phyloP scores from a whole-genome alignment of 2,329 filamentous ascomycete species.

The Coniochaeta ligniaria region DNA sequence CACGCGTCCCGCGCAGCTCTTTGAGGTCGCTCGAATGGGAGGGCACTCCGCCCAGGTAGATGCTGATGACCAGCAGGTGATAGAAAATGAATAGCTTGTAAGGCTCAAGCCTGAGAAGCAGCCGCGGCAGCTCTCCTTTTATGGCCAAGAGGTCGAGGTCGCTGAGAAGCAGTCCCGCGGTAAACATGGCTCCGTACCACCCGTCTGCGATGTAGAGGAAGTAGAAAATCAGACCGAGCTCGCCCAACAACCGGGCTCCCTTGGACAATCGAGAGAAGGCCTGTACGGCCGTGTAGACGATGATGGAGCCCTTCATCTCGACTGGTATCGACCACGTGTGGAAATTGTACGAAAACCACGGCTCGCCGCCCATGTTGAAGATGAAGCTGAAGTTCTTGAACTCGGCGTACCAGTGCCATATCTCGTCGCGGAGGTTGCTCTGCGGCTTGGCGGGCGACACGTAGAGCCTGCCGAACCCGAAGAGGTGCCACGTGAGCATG shows the following conservation, averaged over 20 bases:
- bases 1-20: constrained; percentile 42
- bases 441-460: constrained; percentile 27
- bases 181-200: constrained; percentile 50
- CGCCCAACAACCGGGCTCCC: constrained; percentile 46
- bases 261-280: constrained; percentile 48
- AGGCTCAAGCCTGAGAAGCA: constrained; percentile 34
- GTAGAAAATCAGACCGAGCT: constrained; percentile 49
- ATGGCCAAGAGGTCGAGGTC: constrained; percentile 48
- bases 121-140: constrained; percentile 38
- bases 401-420: constrained; percentile 41
- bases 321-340: constrained; percentile 57
- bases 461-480: constrained; percentile 31
- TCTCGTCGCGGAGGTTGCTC: constrained; percentile 34
- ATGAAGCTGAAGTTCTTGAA: constrained; percentile 62
- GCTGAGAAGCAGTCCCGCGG: constrained; percentile 50
- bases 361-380: constrained; percentile 45
- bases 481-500: constrained; percentile 42
- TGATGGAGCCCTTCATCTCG: constrained; percentile 55
- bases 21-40: constrained; percentile 36
- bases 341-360: constrained; percentile 51
- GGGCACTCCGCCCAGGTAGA: constrained; percentile 55
- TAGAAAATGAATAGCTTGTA: constrained; percentile 44
- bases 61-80: constrained; percentile 38
- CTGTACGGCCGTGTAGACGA: constrained; percentile 50
- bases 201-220: constrained; percentile 61